Conservation (phyloP, 1,139 yeast genomes). For the Candida tunisiensis region DNA sequence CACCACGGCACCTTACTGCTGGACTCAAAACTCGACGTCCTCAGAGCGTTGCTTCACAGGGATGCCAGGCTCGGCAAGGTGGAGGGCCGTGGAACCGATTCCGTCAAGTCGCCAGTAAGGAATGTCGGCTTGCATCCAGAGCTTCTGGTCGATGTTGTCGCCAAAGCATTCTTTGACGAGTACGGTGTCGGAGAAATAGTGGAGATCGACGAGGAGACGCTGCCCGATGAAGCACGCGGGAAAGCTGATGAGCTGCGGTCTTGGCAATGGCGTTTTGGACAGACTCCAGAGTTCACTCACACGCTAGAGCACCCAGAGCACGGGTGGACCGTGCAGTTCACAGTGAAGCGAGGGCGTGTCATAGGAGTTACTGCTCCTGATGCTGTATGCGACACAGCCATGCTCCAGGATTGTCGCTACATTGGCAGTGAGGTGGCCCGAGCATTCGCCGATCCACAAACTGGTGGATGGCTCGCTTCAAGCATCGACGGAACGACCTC, state of each 20-base stretch:
- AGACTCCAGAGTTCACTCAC: slow-evolving; percentile 51
- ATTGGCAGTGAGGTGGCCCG: too few species aligned
- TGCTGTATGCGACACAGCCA: too few species aligned
- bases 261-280: slow-evolving; percentile 64
- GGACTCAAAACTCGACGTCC: slow-evolving; percentile 38
- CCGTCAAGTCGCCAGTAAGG: slow-evolving; percentile 63
- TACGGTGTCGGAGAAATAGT: slow-evolving; percentile 11
- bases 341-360: slow-evolving; percentile 27
- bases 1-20: slow-evolving; percentile 97
- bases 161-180: slow-evolving; percentile 25
- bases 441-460: too few species aligned
- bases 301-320: slow-evolving; percentile 19
- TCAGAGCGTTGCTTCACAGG: slow-evolving; percentile 41
- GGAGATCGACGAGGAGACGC: slow-evolving; percentile 2
- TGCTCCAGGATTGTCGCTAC: too few species aligned
- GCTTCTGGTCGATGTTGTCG: slow-evolving; percentile 31
- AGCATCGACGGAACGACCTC: too few species aligned
- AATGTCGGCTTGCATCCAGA: slow-evolving; percentile 36
- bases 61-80: slow-evolving; percentile 29
- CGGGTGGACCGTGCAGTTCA: slow-evolving; percentile 22
- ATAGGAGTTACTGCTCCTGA: slow-evolving; percentile 2
- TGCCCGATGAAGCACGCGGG: slow-evolving; percentile 31
- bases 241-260: slow-evolving; percentile 28
- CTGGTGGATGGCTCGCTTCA: too few species aligned
- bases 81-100: slow-evolving; percentile 48